These are phyloP conservation scores for Solanum hybrid DNA, from an alignment of 305 asterid species.

Conservation along the genomic window DNA sequence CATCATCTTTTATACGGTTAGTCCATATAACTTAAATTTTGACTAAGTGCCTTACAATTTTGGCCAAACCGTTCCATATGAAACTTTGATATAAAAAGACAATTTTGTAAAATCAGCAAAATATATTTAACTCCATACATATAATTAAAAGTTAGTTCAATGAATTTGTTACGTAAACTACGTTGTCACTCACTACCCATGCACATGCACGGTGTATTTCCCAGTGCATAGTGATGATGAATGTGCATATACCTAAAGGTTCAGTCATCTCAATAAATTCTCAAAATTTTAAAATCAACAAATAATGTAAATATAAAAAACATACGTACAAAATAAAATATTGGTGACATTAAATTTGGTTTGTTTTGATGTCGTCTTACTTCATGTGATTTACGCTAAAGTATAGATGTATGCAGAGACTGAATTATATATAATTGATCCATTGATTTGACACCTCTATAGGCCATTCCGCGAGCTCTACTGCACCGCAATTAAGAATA, in stretches of 20 bases:
- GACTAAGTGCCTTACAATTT: not conserved
- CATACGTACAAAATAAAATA: not conserved
- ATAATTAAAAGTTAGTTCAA: not conserved
- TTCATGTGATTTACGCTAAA: not conserved
- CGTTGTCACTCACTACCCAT: not conserved
- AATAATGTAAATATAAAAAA: not conserved
- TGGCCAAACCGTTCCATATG: not conserved
- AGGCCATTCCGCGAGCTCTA: fast-evolving
- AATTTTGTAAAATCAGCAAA: not conserved
- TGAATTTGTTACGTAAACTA: conserved; percentile 5
- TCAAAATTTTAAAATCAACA: not conserved
- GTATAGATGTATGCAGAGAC: not conserved
- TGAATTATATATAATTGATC: not conserved
- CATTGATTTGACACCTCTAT: not conserved
- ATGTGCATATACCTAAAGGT: not conserved
- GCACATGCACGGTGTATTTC: not conserved
- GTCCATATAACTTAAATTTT: not conserved
- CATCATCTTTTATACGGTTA: not conserved
- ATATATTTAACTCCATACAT: not conserved
- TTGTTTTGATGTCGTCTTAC: not conserved
- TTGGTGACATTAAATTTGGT: not conserved
- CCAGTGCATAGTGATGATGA: not conserved
- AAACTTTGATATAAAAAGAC: not conserved
- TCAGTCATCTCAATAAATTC: not conserved
- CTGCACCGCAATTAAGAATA: not conserved